Evolutionary conservation across 2,329 filamentous ascomycete genomes (phyloP).

Genomic region (Microdochium bolleyi): DNA sequence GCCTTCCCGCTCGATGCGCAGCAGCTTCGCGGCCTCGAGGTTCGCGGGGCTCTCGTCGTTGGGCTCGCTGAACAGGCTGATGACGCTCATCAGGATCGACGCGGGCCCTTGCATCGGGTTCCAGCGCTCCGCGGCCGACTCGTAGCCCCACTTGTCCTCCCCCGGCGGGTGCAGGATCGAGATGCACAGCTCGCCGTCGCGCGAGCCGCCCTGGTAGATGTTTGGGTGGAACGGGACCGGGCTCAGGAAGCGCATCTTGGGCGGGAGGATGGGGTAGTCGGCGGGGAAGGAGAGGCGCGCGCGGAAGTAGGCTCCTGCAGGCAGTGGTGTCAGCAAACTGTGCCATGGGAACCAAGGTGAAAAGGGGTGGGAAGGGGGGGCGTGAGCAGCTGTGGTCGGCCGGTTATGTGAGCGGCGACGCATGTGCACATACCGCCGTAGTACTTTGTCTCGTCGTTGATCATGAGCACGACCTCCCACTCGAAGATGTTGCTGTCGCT

Average conservation of each 20-base stretch:
- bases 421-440: conserved; percentile 65
- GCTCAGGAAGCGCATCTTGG: conserved; percentile 77
- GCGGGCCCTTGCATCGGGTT: conserved; percentile 90
- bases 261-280: conserved; percentile 81
- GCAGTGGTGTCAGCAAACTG: too few relatives aligned
- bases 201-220: conserved; percentile 60
- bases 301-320: conserved; percentile 80
- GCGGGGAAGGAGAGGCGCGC: conserved; percentile 75
- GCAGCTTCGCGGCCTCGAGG: conserved; percentile 78
- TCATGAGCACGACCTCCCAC: conserved; percentile 99
- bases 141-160: conserved; percentile 92
- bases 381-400: too few relatives aligned
- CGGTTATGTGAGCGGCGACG: too few relatives aligned
- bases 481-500: conserved; percentile 84
- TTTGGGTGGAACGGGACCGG: conserved; percentile 91
- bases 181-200: conserved; percentile 77
- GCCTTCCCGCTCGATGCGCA: conserved; percentile 67
- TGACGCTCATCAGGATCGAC: conserved; percentile 85
- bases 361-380: background rate
- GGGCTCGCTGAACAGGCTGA: conserved; percentile 84
- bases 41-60: conserved; percentile 87
- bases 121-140: conserved; percentile 85
- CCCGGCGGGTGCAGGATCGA: conserved; percentile 93
- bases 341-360: too few relatives aligned
- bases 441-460: conserved; percentile 85